Base-by-base conservation (phyloP, 768 basidiomycete genomes). In the Mycena floridula region DNA sequence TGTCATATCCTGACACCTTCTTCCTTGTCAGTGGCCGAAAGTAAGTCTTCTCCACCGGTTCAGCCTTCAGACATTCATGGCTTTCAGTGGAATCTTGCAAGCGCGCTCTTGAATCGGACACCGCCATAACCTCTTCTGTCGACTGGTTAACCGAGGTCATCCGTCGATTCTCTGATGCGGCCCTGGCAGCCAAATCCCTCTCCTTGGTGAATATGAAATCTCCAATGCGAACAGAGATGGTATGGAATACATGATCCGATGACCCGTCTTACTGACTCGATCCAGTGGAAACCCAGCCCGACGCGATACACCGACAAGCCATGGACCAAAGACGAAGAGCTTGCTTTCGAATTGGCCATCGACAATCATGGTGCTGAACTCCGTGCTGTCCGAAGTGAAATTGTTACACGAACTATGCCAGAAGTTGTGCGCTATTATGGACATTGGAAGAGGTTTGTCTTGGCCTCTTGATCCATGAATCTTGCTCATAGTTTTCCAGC, bases 401-500 rank as follows among this genome's bases (percentile, higher is more conserved):
- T 92, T 35, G 73, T 72, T 20, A 77, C 81, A 3, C 70, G 89
- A 45, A 69, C 81, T 1, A 74, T 89, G 56, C 69, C 76, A 23
- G 90, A 92, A 55, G 78, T 90, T 5, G 89, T 92, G 23, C 77
- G 88, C 15, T 90, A 82, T 62, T 92, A 88, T 53, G 85, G 81
- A 3, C 82, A 78, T 48, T 92, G 89, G 89, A 92, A 92, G 69
- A 87, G 77, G 89, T 89, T 54, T 28, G 63, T 51, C 16, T 47
- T 32, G 18, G 12, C 7, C 6, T 21, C 15, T 39, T 45, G 12
- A 5, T 16, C 37, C 49, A 21, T 37, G 25, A 6, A 45, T 22
- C 20, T 21, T 37, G 46, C 45, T 49, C 27, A 37, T 41, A 7
- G 32, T 46, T 18, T 36, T 26, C 13, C 52, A 89, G 87, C 55